Evolutionary conservation across 2,329 filamentous ascomycete species (phyloP).

Genomic region (Alternaria consortialis): DNA sequence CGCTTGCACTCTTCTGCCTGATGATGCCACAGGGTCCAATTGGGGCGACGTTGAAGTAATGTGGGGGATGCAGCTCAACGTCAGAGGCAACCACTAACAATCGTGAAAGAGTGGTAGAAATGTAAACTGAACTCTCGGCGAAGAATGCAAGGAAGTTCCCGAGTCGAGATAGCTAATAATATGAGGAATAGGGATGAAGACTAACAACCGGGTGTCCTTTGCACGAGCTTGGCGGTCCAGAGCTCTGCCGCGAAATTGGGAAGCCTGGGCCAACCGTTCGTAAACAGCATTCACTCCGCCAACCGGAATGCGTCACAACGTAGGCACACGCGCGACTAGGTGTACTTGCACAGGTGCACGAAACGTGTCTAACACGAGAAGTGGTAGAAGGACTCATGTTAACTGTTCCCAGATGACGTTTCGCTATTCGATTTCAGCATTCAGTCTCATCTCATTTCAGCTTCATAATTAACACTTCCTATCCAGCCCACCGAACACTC

Average conservation of each 20-base stretch:
- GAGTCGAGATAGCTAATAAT: conserved; percentile 5
- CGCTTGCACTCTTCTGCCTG: conserved; percentile 26
- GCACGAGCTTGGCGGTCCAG: conserved; percentile 11
- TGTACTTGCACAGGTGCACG: neutral
- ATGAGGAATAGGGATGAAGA: conserved; percentile 17
- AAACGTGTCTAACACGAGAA: neutral
- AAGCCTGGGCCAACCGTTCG: conserved; percentile 18
- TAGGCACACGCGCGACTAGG: neutral
- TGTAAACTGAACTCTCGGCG: neutral
- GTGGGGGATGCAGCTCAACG: conserved; percentile 28
- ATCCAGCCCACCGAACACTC: neutral
- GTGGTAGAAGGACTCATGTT: neutral
- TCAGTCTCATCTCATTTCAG: neutral
- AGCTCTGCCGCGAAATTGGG: conserved; percentile 18
- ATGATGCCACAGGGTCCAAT: conserved; percentile 36
- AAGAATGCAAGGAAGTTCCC: conserved; percentile 1
- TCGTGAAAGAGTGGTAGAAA: conserved; percentile 20
- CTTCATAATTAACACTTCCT: neutral
- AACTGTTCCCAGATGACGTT: neutral
- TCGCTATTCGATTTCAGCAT: neutral
- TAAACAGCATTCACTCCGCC: conserved; percentile 2
- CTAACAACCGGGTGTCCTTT: conserved; percentile 3
- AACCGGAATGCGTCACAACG: neutral
- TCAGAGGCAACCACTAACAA: conserved; percentile 15
- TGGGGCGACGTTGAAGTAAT: conserved; percentile 21